phyloP scores from a whole-genome alignment of 73 alveolate species.

The Paramecium octaurelia region DNA sequence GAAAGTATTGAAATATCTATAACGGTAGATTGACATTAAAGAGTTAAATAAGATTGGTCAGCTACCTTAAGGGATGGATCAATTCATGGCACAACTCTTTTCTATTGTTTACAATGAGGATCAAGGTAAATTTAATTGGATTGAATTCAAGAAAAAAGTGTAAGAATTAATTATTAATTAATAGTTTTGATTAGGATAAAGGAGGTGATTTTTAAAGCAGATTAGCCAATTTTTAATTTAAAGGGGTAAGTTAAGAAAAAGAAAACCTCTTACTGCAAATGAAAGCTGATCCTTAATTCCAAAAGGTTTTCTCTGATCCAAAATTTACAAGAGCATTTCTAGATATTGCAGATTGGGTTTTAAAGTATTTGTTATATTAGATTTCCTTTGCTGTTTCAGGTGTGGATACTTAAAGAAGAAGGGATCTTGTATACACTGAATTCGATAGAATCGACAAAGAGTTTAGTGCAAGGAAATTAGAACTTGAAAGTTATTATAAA shows the following conservation, averaged over 20 bases:
- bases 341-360: constrained; percentile 50
- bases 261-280: background rate
- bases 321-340: background rate
- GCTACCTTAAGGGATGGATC: constrained; percentile 34
- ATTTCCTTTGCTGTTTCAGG: constrained; percentile 32
- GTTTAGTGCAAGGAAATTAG: background rate
- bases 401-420: background rate
- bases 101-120: background rate
- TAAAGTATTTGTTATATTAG: background rate
- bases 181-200: constrained; percentile 9
- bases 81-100: background rate
- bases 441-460: constrained; percentile 19
- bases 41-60: background rate
- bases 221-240: constrained; percentile 32
- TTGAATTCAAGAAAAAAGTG: background rate
- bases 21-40: background rate
- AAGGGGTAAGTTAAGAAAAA: constrained; percentile 12
- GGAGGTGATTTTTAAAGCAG: constrained; percentile 30
- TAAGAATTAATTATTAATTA: background rate
- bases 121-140: background rate
- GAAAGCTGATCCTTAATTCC: constrained; percentile 30
- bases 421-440: background rate
- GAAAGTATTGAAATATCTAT: background rate
- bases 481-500: constrained; percentile 1
- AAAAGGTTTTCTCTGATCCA: background rate